phyloP scores from a whole-genome alignment of 768 basidiomycete genomes.

The Zangia roseola region DNA sequence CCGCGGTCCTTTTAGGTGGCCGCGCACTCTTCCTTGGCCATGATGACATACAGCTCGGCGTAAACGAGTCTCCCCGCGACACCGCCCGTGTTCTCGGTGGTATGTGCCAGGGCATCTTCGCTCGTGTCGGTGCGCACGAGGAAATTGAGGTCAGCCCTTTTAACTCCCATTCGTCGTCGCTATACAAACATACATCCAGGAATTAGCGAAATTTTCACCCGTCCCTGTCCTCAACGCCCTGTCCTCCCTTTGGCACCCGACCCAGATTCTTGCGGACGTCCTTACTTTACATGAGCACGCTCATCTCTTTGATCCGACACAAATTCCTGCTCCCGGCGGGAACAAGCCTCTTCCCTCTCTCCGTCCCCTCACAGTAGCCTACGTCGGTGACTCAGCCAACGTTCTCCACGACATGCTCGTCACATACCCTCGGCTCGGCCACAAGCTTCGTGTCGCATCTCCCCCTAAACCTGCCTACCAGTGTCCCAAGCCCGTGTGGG shows the following conservation, averaged over 20 bases:
- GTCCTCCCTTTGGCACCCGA: slow-evolving; percentile 94
- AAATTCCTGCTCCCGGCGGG: slow-evolving; percentile 11
- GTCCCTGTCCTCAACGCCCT: slow-evolving; percentile 97
- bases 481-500: slow-evolving; percentile 74
- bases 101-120: slow-evolving; percentile 97
- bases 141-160: slow-evolving; percentile 78
- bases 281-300: slow-evolving; percentile 83
- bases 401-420: slow-evolving; percentile 98
- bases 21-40: slow-evolving; percentile 85
- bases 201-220: slow-evolving; percentile 84
- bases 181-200: slow-evolving; percentile 44
- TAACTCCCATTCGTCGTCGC: neutral
- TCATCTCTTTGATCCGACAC: slow-evolving; percentile 45
- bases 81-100: slow-evolving; percentile 86
- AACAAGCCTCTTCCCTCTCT: slow-evolving; percentile 47
- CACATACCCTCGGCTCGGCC: slow-evolving; percentile 87
- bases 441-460: slow-evolving; percentile 79
- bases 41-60: slow-evolving; percentile 93
- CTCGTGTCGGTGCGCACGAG: slow-evolving; percentile 87
- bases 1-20: slow-evolving; percentile 76
- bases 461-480: slow-evolving; percentile 63
- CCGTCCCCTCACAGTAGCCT: slow-evolving; percentile 84
- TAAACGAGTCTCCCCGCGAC: slow-evolving; percentile 87
- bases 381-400: slow-evolving; percentile 93
- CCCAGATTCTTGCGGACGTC: slow-evolving; percentile 91